Evolutionary conservation across 768 basidiomycete genomes (phyloP).

Genomic region (Boletus speciosus): DNA sequence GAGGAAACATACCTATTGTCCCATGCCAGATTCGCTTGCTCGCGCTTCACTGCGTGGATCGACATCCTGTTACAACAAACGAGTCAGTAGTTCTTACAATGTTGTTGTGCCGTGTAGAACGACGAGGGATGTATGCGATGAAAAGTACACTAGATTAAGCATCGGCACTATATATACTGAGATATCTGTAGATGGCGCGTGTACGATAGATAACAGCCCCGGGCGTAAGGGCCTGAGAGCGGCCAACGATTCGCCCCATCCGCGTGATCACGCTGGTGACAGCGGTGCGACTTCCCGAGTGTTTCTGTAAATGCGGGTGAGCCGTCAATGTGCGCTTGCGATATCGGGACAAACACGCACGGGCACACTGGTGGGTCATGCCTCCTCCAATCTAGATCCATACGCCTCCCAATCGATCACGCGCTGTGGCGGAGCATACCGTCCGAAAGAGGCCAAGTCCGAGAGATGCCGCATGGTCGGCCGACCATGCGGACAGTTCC

Average conservation of each 20-base stretch:
- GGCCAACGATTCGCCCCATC: not conserved
- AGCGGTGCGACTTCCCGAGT: not conserved
- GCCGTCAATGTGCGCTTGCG: too few species aligned
- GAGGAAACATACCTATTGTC: slow-evolving; percentile 48
- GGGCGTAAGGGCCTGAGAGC: not conserved
- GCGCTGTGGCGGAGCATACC: slow-evolving; percentile 10
- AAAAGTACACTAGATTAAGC: slow-evolving; percentile 8
- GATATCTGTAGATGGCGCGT: slow-evolving; percentile 3
- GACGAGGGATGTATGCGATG: not conserved
- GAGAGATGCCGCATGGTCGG: slow-evolving; percentile 79
- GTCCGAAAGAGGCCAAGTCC: slow-evolving; percentile 41
- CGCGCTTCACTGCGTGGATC: slow-evolving; percentile 52
- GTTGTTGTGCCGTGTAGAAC: not conserved
- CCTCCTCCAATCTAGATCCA: slow-evolving; percentile 4
- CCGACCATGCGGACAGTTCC: slow-evolving; percentile 86
- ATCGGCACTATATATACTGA: slow-evolving; percentile 10
- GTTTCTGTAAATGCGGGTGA: not conserved
- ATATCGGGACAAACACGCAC: not conserved
- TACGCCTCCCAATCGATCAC: slow-evolving; percentile 38
- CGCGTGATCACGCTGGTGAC: not conserved
- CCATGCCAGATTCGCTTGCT: slow-evolving; percentile 55
- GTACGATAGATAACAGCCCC: not conserved
- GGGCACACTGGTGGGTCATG: not conserved
- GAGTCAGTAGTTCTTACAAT: not conserved
- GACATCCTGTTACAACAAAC: slow-evolving; percentile 30